phyloP scores from a whole-genome alignment of 78 protist species.

The Neovahlkampfia damariscottae region DNA sequence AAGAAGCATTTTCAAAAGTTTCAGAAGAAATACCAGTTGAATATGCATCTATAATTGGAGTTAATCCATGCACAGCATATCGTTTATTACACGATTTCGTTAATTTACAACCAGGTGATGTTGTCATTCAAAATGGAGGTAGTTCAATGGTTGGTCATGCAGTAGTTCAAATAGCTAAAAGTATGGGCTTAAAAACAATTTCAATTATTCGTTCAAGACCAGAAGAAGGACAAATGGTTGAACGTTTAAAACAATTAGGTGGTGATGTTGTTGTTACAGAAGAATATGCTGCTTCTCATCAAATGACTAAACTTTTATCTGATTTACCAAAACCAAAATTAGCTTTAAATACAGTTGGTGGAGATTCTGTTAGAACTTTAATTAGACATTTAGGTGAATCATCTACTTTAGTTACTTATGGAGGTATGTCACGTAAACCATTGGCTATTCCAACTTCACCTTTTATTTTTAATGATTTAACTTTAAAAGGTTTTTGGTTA shows the following conservation, averaged over 20 bases:
- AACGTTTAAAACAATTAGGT: constrained; percentile 42
- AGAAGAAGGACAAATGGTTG: constrained; percentile 25
- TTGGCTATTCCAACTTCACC: constrained; percentile 41
- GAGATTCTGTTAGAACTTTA: constrained; percentile 42
- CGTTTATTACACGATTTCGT: constrained; percentile 61
- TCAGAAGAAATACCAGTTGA: constrained; percentile 44
- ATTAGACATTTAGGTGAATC: constrained; percentile 40
- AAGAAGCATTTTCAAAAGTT: background rate
- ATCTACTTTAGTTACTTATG: constrained; percentile 73
- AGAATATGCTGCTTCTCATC: constrained; percentile 22
- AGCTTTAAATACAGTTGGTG: constrained; percentile 69
- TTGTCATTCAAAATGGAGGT: constrained; percentile 72
- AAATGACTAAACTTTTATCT: constrained; percentile 12
- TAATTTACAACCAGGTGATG: constrained; percentile 60
- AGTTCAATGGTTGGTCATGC: constrained; percentile 57
- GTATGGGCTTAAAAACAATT: constrained; percentile 52
- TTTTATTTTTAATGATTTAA: constrained; percentile 46
- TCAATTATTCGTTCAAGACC: constrained; percentile 42
- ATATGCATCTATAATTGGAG: constrained; percentile 38
- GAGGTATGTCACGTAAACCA: constrained; percentile 57
- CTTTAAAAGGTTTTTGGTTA: constrained; percentile 57
- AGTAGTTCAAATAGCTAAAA: constrained; percentile 57
- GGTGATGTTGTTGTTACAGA: constrained; percentile 63
- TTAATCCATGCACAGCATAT: constrained; percentile 73
- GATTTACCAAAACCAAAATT: constrained; percentile 49